A percentile compares a stretch with the other conserved stretches of the same genome.
Evolutionary conservation across 2,329 filamentous ascomycete genomes (phyloP).

Genomic region (Akanthomyces muscarius): DNA sequence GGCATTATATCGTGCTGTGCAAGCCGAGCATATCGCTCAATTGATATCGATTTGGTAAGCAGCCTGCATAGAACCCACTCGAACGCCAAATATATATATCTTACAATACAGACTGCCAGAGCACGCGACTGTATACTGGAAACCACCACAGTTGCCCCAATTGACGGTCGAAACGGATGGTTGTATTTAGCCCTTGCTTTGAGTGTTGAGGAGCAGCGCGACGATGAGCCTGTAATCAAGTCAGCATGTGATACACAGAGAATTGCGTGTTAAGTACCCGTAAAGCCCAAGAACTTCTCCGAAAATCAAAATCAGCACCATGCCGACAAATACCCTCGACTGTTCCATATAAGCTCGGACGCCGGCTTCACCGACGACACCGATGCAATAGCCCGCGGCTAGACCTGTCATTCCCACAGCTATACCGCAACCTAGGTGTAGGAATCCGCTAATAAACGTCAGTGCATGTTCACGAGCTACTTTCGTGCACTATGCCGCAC

Average conservation of each 20-base stretch:
- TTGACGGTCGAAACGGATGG: not conserved
- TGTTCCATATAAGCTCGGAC: slow-evolving; percentile 96
- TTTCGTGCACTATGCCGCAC: not conserved
- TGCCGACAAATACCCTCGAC: slow-evolving; percentile 92
- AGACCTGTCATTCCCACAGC: slow-evolving; percentile 90
- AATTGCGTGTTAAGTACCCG: slow-evolving; percentile 59
- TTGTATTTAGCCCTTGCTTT: slow-evolving; percentile 57
- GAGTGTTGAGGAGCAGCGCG: slow-evolving; percentile 87
- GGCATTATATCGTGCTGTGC: not conserved
- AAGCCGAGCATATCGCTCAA: not conserved
- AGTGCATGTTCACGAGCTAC: slow-evolving; percentile 17
- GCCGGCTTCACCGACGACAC: slow-evolving; percentile 89
- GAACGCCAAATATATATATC: not conserved
- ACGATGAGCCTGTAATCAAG: slow-evolving; percentile 69
- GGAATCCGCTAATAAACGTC: slow-evolving; percentile 62
- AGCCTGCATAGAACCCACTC: not conserved
- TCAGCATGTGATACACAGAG: slow-evolving; percentile 5
- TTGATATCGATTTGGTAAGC: not conserved
- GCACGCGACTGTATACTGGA: not conserved
- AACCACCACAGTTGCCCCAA: not conserved
- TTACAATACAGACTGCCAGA: slow-evolving; percentile 5
- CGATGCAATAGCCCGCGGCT: slow-evolving; percentile 94
- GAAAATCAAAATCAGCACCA: slow-evolving; percentile 98
- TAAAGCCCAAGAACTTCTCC: slow-evolving; percentile 96
- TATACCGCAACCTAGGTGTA: slow-evolving; percentile 88